phyloP scores from a whole-genome alignment of 495 filamentous ascomycete species.

The Neurospora sp. region DNA sequence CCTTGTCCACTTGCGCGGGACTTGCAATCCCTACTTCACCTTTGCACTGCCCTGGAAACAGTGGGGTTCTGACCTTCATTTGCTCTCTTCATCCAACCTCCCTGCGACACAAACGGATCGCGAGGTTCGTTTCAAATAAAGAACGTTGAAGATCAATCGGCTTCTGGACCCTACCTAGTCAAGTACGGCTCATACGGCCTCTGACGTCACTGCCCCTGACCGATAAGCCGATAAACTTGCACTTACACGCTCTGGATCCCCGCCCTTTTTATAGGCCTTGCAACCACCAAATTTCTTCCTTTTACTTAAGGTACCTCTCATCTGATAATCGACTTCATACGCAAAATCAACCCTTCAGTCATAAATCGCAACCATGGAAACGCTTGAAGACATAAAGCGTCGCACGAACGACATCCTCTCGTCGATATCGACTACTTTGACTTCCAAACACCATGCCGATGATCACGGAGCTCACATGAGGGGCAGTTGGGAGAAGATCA shows the following conservation, averaged over 20 bases:
- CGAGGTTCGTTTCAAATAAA: not conserved
- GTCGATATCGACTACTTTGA: conserved; percentile 25
- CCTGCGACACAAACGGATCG: not conserved
- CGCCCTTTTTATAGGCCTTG: too few relatives aligned
- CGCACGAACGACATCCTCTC: conserved; percentile 34
- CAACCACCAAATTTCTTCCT: too few relatives aligned
- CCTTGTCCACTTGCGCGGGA: not conserved
- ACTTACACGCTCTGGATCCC: not conserved
- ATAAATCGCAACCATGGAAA: conserved; percentile 25
- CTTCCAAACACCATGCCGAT: conserved; percentile 11
- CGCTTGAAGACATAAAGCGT: conserved; percentile 33
- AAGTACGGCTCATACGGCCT: not conserved
- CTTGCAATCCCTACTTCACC: not conserved
- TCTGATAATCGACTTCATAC: not conserved
- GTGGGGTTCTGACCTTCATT: not conserved
- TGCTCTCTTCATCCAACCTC: not conserved
- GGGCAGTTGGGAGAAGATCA: conserved; percentile 50
- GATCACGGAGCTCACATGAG: conserved; percentile 28
- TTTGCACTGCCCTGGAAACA: not conserved
- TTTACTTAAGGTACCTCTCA: too few relatives aligned
- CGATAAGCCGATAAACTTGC: not conserved
- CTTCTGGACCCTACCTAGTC: not conserved
- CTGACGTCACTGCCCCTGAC: not conserved
- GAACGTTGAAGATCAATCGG: not conserved
- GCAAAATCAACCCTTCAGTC: not conserved